phyloP scores from a whole-genome alignment of 2,329 filamentous ascomycete species.

The Thermothelomyces thermophilus region DNA sequence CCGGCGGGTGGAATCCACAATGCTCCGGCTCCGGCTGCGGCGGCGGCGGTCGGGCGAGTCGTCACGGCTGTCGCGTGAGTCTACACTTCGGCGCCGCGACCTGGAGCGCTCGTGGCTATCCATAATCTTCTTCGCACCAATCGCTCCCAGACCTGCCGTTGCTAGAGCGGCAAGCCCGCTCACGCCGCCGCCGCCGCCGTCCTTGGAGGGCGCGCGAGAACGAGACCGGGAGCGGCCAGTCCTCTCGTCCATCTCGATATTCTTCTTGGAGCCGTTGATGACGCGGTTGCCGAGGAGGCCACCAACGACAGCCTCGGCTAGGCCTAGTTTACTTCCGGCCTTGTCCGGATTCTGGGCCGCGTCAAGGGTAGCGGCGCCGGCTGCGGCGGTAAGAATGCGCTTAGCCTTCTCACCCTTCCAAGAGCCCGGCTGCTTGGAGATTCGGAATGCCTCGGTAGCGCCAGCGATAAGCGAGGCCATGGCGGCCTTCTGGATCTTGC shows the following conservation, averaged over 20 bases:
- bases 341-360: constrained; percentile 63
- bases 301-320: constrained; percentile 81
- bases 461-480: constrained; percentile 87
- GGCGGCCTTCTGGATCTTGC: constrained; percentile 75
- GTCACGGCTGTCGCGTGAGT: constrained; percentile 40
- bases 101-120: constrained; percentile 40
- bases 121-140: constrained; percentile 55
- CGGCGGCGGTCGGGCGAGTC: constrained; percentile 35
- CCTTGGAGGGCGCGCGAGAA: constrained; percentile 54
- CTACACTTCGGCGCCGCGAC: constrained; percentile 49
- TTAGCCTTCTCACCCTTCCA: constrained; percentile 92
- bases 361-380: constrained; percentile 80
- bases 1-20: constrained; percentile 57
- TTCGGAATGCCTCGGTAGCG: constrained; percentile 85
- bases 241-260: constrained; percentile 54
- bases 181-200: constrained; percentile 32
- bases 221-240: constrained; percentile 63
- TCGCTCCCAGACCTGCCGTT: constrained; percentile 54
- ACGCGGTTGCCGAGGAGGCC: constrained; percentile 81
- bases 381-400: constrained; percentile 81
- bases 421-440: constrained; percentile 78
- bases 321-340: constrained; percentile 75
- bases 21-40: constrained; percentile 56
- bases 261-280: constrained; percentile 69
- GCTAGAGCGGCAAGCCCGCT: constrained; percentile 56